Conservation (phyloP, 352 stramenopile species). For the Phytophthora cajani region DNA sequence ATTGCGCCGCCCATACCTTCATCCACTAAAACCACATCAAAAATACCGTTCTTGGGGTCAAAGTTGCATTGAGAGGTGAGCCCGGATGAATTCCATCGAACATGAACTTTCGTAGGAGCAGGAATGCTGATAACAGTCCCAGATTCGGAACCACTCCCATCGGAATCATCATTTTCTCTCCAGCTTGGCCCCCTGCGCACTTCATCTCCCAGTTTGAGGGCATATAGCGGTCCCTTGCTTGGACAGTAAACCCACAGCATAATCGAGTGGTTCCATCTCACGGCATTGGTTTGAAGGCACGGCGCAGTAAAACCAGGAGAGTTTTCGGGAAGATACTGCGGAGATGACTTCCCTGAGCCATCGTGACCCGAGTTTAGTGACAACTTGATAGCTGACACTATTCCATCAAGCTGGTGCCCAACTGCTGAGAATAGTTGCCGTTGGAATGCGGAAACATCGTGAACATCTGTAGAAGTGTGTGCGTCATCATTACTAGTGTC, state of each 20-base stretch:
- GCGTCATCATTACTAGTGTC: constrained; percentile 12
- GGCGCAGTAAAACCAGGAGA: constrained; percentile 51
- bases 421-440: constrained; percentile 72
- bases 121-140: constrained; percentile 62
- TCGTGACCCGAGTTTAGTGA: constrained; percentile 5
- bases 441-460: constrained; percentile 65
- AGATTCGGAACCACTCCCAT: constrained; percentile 20
- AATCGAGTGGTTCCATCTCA: constrained; percentile 80
- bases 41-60: constrained; percentile 54
- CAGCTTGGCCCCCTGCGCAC: constrained; percentile 68
- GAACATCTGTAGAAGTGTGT: constrained; percentile 17
- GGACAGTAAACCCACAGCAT: constrained; percentile 79
- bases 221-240: constrained; percentile 48
- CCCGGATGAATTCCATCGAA: constrained; percentile 53
- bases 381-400: constrained; percentile 39
- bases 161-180: constrained; percentile 35
- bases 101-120: constrained; percentile 48
- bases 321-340: constrained; percentile 49
- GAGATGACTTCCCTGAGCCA: constrained; percentile 8
- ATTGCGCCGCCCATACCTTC: constrained; percentile 67
- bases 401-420: constrained; percentile 64
- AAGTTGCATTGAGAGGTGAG: constrained; percentile 52
- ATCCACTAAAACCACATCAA: constrained; percentile 62
- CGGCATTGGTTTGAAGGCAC: constrained; percentile 31
- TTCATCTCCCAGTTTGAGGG: constrained; percentile 71